These are phyloP conservation scores for Botrytis porri DNA, from an alignment of 2,329 filamentous ascomycete species.

Conservation along the genomic window DNA sequence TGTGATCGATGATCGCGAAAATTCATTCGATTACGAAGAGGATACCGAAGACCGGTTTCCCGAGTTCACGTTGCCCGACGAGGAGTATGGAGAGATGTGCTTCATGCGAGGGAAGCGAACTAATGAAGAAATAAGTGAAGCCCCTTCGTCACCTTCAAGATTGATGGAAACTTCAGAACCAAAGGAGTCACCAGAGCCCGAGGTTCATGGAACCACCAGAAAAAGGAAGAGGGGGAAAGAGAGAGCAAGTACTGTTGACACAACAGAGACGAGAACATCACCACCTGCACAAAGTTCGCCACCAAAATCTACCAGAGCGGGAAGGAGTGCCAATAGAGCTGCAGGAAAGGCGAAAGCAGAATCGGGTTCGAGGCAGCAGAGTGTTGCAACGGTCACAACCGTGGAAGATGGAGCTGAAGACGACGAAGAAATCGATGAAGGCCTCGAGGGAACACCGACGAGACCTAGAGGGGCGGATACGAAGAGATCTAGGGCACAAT, in stretches of 20 bases:
- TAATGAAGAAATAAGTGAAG: conserved; percentile 32
- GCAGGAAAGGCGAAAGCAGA: conserved; percentile 44
- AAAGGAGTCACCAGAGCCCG: conserved; percentile 19
- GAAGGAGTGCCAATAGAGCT: conserved; percentile 41
- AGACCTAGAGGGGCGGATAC: conserved; percentile 29
- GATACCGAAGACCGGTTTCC: conserved; percentile 59
- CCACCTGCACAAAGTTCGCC: conserved; percentile 40
- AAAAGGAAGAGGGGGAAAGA: conserved; percentile 39
- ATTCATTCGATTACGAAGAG: conserved; percentile 46
- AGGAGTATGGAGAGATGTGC: conserved; percentile 37
- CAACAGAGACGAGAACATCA: conserved; percentile 47
- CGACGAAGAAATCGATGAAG: conserved; percentile 41
- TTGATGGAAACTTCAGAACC: conserved; percentile 31
- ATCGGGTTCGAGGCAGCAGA: conserved; percentile 38
- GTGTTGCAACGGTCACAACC: conserved; percentile 38
- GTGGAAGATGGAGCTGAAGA: conserved; percentile 39
- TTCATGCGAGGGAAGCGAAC: conserved; percentile 33
- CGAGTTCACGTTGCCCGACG: conserved; percentile 60
- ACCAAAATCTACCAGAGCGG: conserved; percentile 41
- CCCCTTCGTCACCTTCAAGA: conserved; percentile 38
- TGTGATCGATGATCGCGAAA: conserved; percentile 80
- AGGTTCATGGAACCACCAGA: conserved; percentile 14
- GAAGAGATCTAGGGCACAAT: conserved; percentile 27
- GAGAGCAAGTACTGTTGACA: conserved; percentile 50
- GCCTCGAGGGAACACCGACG: conserved; percentile 33